A percentile compares a stretch with the other conserved stretches of the same genome.
Evolutionary conservation across 768 basidiomycete species (phyloP).

Genomic region (Tricholoma saponaceum): DNA sequence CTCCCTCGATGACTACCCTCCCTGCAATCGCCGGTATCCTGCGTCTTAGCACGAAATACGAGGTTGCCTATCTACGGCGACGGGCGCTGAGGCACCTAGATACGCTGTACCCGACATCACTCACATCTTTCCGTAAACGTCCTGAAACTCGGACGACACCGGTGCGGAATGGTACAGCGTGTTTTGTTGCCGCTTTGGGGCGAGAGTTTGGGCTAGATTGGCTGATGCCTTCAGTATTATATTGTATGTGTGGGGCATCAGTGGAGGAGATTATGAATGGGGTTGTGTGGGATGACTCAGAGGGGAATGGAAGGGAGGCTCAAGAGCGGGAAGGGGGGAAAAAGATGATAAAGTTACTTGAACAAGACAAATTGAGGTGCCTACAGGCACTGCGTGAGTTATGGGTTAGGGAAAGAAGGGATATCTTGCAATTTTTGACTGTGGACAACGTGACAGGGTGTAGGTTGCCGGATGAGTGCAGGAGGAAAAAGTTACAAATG

Average conservation of each 20-base stretch:
- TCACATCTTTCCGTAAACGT: slow-evolving; percentile 28
- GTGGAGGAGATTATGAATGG: slow-evolving; percentile 31
- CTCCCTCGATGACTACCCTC: slow-evolving; percentile 26
- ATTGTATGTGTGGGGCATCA: slow-evolving; percentile 28
- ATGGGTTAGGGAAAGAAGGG: background rate
- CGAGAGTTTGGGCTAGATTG: slow-evolving; percentile 30
- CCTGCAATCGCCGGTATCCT: slow-evolving; percentile 29
- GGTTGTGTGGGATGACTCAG: slow-evolving; percentile 22
- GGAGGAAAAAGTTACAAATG: background rate
- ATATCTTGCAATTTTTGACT: slow-evolving; percentile 2
- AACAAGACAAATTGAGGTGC: background rate
- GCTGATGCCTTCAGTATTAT: slow-evolving; percentile 32
- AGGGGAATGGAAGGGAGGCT: too few species aligned
- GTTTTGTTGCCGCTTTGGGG: slow-evolving; percentile 29
- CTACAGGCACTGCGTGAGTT: slow-evolving; percentile 2
- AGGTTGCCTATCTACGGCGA: slow-evolving; percentile 28
- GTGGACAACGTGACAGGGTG: background rate
- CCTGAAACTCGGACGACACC: slow-evolving; percentile 30
- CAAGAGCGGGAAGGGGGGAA: slow-evolving; percentile 3
- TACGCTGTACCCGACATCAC: slow-evolving; percentile 30
- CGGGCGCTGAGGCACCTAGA: slow-evolving; percentile 31
- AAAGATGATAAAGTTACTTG: background rate
- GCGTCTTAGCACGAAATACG: slow-evolving; percentile 34
- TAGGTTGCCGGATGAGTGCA: background rate
- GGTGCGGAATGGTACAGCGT: slow-evolving; percentile 33